Percentiles rank a stretch among this genome's conserved stretches.
These are phyloP conservation scores for Fremontodendron californicum DNA, from an alignment of 345 rosid species.

Conservation along the genomic window DNA sequence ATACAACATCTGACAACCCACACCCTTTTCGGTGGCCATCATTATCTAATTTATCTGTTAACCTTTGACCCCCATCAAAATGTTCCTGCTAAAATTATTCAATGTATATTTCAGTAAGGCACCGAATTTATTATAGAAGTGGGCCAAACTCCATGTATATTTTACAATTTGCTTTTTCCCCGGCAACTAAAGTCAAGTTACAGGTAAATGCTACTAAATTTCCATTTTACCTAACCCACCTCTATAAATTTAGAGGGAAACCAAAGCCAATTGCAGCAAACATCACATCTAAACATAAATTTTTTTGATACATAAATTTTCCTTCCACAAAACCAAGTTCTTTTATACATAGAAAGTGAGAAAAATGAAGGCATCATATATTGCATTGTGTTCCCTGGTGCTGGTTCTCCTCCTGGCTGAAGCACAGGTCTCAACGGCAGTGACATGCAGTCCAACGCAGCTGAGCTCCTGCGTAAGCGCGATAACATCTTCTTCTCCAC, in stretches of 20 bases:
- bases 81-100: neutral
- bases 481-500: constrained; percentile 62
- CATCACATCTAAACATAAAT: neutral
- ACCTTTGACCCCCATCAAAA: neutral
- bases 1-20: neutral
- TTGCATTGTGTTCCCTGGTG: constrained; percentile 37
- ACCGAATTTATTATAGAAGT: neutral
- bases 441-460: constrained; percentile 68
- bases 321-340: no score
- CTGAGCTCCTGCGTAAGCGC: constrained; percentile 80
- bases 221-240: constrained; percentile 18
- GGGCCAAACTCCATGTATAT: neutral
- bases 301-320: no score
- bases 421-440: constrained; percentile 46
- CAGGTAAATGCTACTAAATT: neutral
- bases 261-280: constrained; percentile 19
- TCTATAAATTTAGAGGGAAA: constrained; percentile 52
- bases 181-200: neutral
- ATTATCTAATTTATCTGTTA: neutral
- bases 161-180: neutral
- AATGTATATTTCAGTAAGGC: neutral
- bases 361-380: constrained; percentile 41
- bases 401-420: constrained; percentile 44
- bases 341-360: neutral
- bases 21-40: neutral